Percentiles rank a stretch among this genome's conserved stretches.
phyloP scores from a whole-genome alignment of 106 monocot genomes.

The Dendrobium catenatum region DNA sequence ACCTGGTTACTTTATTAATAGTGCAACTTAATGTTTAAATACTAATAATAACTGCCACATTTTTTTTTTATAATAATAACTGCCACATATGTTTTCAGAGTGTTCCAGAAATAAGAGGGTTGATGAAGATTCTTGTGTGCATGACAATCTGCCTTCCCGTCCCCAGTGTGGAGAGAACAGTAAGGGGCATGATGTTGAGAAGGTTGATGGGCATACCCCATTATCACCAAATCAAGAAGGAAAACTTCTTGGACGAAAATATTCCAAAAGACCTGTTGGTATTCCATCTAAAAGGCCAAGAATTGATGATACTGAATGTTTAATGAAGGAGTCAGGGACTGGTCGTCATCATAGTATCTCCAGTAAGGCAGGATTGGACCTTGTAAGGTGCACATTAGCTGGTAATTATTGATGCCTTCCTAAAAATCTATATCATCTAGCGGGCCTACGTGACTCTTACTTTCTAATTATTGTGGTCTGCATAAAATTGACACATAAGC shows the following conservation, averaged over 20 bases:
- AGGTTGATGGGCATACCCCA: conserved; percentile 6
- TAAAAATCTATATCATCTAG: conserved; percentile 1
- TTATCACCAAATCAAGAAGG: conserved; percentile 23
- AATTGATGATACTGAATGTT: conserved; percentile 27
- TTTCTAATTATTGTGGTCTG: neutral
- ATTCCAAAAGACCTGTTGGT: conserved; percentile 18
- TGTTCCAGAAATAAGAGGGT: conserved; percentile 6
- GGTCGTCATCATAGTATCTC: conserved; percentile 5
- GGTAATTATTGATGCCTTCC: conserved; percentile 13
- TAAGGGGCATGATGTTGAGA: conserved; percentile 10
- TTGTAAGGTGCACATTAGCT: conserved; percentile 6
- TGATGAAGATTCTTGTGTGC: conserved; percentile 9
- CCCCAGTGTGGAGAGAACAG: conserved; percentile 19
- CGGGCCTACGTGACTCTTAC: neutral
- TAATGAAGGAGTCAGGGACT: conserved; percentile 1
- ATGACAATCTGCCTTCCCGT: conserved; percentile 7
- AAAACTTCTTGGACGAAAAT: conserved; percentile 18
- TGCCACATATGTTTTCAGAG: conserved; percentile 17
- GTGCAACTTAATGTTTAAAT: neutral
- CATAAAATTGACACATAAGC: neutral
- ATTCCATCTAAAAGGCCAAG: conserved; percentile 26
- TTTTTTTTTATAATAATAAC: too few relatives aligned
- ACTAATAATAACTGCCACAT: neutral
- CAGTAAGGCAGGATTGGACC: neutral
- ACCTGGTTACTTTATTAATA: neutral